Evolutionary conservation across 352 stramenopile species (phyloP).

Genomic region (Phytopythium vexans): DNA sequence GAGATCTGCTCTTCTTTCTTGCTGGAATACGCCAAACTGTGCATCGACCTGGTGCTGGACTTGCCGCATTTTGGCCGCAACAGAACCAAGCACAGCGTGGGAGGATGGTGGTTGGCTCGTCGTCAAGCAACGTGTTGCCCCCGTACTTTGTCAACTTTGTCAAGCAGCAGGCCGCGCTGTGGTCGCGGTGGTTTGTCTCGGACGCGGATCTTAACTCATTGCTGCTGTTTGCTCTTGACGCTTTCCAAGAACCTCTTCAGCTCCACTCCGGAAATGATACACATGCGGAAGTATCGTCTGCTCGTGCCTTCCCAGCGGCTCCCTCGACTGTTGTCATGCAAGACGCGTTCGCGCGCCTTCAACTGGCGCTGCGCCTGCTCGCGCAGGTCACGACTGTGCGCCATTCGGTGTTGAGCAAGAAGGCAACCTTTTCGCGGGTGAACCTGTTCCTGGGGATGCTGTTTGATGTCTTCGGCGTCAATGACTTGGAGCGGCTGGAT

Average conservation of each 20-base stretch:
- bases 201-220: constrained; percentile 51
- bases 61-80: constrained; percentile 54
- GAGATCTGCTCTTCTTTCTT: constrained; percentile 62
- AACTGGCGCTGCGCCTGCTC: constrained; percentile 58
- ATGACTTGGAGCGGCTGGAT: constrained; percentile 40
- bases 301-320: constrained; percentile 30
- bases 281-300: too few species aligned
- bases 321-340: constrained; percentile 64
- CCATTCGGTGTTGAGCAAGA: constrained; percentile 39
- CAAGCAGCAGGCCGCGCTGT: constrained; percentile 70
- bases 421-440: constrained; percentile 42
- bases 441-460: constrained; percentile 53
- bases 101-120: constrained; percentile 18
- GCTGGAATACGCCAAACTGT: constrained; percentile 70
- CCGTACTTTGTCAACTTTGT: constrained; percentile 88
- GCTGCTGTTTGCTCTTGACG: constrained; percentile 53
- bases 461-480: constrained; percentile 65
- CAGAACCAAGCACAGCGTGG: constrained; percentile 13
- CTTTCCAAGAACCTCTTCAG: constrained; percentile 49
- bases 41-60: constrained; percentile 72
- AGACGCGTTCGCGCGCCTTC: constrained; percentile 68
- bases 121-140: constrained; percentile 65
- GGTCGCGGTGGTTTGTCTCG: constrained; percentile 73
- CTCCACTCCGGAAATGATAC: too few species aligned
- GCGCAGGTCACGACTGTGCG: constrained; percentile 68